Evolutionary conservation across 768 basidiomycete species (phyloP).

Genomic region (Auriculariales sp.): DNA sequence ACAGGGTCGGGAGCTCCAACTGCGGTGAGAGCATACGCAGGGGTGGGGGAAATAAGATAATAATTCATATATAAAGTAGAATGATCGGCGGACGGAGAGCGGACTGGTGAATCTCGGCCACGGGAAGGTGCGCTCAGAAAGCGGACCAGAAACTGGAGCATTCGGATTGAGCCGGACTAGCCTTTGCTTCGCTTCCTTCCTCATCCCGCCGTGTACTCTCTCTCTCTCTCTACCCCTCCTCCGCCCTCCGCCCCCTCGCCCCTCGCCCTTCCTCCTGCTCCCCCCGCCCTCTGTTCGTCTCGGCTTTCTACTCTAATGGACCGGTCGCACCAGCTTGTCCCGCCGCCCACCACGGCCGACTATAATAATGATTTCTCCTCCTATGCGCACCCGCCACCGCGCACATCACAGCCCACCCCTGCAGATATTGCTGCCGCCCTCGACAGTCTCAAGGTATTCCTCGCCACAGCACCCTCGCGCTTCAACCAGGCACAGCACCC

Average conservation of each 20-base stretch:
- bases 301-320: not conserved
- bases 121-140: no score
- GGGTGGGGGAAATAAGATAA: no score
- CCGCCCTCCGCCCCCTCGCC: not conserved
- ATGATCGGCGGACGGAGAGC: no score
- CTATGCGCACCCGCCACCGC: constrained; percentile 1
- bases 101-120: no score
- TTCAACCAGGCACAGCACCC: constrained; percentile 36
- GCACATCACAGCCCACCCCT: not conserved
- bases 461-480: constrained; percentile 67
- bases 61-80: no score
- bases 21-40: no score
- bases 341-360: not conserved
- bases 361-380: constrained; percentile 1
- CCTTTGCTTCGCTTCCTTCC: not conserved
- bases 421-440: constrained; percentile 33
- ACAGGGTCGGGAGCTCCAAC: no score
- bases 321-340: not conserved
- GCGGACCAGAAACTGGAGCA: no score
- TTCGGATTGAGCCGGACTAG: no score
- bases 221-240: not conserved
- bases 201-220: not conserved
- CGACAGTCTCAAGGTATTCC: constrained; percentile 77
- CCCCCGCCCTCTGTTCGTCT: not conserved
- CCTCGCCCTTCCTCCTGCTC: not conserved